These are phyloP conservation scores for Leptographium galeiforme DNA, from an alignment of 2,329 filamentous ascomycete species.

Conservation along the genomic window DNA sequence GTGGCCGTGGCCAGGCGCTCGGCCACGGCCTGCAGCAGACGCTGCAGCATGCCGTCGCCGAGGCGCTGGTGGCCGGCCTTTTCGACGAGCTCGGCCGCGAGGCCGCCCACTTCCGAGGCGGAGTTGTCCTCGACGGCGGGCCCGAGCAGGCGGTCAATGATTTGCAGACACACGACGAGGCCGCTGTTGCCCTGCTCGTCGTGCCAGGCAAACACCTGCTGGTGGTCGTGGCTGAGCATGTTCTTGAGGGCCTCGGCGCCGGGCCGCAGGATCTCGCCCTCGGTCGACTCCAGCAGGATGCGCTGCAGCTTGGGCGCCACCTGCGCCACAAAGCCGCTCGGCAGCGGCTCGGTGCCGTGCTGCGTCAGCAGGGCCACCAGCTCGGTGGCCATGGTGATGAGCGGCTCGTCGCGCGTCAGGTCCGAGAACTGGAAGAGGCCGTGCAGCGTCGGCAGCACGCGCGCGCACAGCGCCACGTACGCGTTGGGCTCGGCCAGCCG, in stretches of 20 bases:
- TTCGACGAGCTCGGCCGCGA: slow-evolving; percentile 89
- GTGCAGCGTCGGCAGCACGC: slow-evolving; percentile 75
- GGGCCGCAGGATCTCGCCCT: slow-evolving; percentile 77
- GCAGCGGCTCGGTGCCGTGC: slow-evolving; percentile 72
- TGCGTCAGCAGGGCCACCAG: slow-evolving; percentile 70
- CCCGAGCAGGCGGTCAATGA: slow-evolving; percentile 81
- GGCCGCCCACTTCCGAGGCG: slow-evolving; percentile 86
- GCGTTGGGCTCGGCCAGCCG: slow-evolving; percentile 52
- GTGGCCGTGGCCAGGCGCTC: slow-evolving; percentile 69
- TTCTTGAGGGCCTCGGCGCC: slow-evolving; percentile 79
- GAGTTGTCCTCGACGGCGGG: slow-evolving; percentile 81
- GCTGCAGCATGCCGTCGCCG: slow-evolving; percentile 68
- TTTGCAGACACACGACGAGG: slow-evolving; percentile 75
- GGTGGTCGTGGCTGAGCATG: slow-evolving; percentile 77
- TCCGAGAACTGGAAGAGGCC: slow-evolving; percentile 81
- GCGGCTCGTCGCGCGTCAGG: slow-evolving; percentile 69
- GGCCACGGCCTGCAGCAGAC: slow-evolving; percentile 81
- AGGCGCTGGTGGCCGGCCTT: slow-evolving; percentile 86
- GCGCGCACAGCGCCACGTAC: slow-evolving; percentile 68
- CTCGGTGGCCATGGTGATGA: slow-evolving; percentile 76
- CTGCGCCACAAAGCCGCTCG: slow-evolving; percentile 70
- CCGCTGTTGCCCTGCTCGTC: slow-evolving; percentile 70
- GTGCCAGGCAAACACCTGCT: slow-evolving; percentile 79
- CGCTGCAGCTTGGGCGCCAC: slow-evolving; percentile 78
- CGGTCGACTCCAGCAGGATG: slow-evolving; percentile 68